Percentiles rank a stretch among this genome's conserved stretches.
These are phyloP conservation scores for Leccinum variicolor DNA, from an alignment of 768 basidiomycete species.

Conservation along the genomic window DNA sequence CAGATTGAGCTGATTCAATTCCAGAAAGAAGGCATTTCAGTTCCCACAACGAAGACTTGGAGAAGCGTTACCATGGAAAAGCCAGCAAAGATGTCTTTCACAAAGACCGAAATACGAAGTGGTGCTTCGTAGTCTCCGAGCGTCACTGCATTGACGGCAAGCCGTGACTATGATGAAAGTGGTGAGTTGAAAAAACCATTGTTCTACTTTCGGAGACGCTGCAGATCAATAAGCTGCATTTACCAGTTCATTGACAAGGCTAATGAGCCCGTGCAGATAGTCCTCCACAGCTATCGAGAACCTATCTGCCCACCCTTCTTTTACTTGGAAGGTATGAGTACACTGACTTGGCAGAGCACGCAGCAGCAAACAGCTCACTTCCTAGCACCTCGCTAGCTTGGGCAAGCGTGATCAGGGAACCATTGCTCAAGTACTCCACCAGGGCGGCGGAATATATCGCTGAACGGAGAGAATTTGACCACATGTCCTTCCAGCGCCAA, in stretches of 20 bases:
- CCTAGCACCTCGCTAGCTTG: constrained; percentile 56
- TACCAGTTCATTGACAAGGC: constrained; percentile 77
- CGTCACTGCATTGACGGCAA: constrained; percentile 81
- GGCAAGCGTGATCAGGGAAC: constrained; percentile 56
- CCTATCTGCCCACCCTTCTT: constrained; percentile 66
- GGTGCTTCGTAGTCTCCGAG: constrained; percentile 79
- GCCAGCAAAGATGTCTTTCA: constrained; percentile 79
- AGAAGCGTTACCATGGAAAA: constrained; percentile 64
- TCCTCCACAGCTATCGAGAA: constrained; percentile 68
- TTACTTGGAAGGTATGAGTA: constrained; percentile 42
- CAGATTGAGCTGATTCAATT: constrained; percentile 59
- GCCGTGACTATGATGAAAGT: constrained; percentile 52
- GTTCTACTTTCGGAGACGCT: background rate
- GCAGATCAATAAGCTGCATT: constrained; percentile 19
- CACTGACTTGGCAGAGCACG: background rate
- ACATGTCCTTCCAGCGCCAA: constrained; percentile 86
- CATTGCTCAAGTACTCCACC: constrained; percentile 58
- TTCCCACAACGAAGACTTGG: background rate
- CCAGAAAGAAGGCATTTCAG: constrained; percentile 1
- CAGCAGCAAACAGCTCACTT: constrained; percentile 44
- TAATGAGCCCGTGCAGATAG: constrained; percentile 78
- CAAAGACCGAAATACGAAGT: constrained; percentile 71
- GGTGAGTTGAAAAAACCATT: constrained; percentile 6
- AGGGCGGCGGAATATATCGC: constrained; percentile 66
- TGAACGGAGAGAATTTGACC: constrained; percentile 65